Conservation (phyloP, 768 basidiomycete genomes). For the Suillus alpinus region DNA sequence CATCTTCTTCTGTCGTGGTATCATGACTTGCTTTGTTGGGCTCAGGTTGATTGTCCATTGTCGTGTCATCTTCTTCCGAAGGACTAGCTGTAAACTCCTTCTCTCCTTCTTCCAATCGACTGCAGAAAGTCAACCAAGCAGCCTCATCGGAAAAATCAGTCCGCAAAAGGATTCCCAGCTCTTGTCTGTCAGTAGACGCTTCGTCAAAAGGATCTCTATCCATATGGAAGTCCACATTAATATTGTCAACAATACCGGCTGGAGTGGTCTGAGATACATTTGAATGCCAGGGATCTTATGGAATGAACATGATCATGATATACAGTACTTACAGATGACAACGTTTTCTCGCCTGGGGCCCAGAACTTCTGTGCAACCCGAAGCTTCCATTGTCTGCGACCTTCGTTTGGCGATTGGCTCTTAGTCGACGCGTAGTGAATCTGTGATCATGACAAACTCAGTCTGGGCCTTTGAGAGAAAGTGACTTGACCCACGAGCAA, state of each 20-base stretch:
- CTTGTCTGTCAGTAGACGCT: constrained; percentile 41
- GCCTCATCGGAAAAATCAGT: constrained; percentile 69
- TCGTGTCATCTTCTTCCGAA: constrained; percentile 20
- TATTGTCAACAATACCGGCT: constrained; percentile 15
- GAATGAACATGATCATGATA: not conserved
- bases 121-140: constrained; percentile 59
- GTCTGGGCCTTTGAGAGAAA: not conserved
- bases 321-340: constrained; percentile 9
- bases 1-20: constrained; percentile 18
- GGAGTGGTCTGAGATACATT: constrained; percentile 13
- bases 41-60: constrained; percentile 18
- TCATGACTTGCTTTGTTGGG: constrained; percentile 15
- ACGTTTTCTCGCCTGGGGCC: constrained; percentile 24
- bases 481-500: not conserved
- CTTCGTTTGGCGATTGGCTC: constrained; percentile 46
- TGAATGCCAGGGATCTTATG: constrained; percentile 1
- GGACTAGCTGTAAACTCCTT: constrained; percentile 44
- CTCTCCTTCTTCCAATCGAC: constrained; percentile 52
- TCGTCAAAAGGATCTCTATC: constrained; percentile 59
- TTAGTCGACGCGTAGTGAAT: constrained; percentile 44
- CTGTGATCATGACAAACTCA: constrained; percentile 21
- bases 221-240: constrained; percentile 21
- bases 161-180: constrained; percentile 64
- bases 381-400: constrained; percentile 55
- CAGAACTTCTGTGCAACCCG: constrained; percentile 54